Percentiles rank a stretch among this genome's conserved stretches.
Evolutionary conservation across 805 yeast genomes (phyloP).

Genomic region (Tanozyma kutaoensis): DNA sequence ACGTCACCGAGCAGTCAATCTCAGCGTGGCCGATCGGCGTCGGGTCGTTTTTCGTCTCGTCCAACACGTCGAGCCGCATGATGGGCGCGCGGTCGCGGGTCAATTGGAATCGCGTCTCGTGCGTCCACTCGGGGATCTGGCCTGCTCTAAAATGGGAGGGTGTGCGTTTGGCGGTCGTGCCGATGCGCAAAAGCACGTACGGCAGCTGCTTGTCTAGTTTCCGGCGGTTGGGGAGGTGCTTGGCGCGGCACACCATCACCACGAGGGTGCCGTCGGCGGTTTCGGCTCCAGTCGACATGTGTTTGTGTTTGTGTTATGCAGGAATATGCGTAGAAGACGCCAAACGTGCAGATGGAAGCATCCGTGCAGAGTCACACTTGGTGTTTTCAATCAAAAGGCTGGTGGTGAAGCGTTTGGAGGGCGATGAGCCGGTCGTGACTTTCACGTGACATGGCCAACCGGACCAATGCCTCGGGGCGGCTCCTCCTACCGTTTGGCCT

Average conservation of each 20-base stretch:
- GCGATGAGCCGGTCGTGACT: too few species aligned
- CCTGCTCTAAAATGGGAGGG: slow-evolving; percentile 78
- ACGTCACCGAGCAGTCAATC: slow-evolving; percentile 64
- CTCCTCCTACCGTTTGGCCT: slow-evolving; percentile 59
- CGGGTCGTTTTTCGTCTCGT: slow-evolving; percentile 71
- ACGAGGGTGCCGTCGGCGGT: slow-evolving; percentile 46
- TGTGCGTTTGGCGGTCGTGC: slow-evolving; percentile 71
- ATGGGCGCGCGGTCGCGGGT: slow-evolving; percentile 49
- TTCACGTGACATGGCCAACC: slow-evolving; percentile 53
- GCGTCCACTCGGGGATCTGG: slow-evolving; percentile 84
- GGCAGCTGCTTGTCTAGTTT: slow-evolving; percentile 91
- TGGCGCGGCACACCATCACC: slow-evolving; percentile 67
- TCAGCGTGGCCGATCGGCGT: slow-evolving; percentile 74
- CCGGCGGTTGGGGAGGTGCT: slow-evolving; percentile 75
- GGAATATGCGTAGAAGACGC: too few species aligned
- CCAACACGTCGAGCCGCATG: slow-evolving; percentile 63
- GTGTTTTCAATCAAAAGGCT: too few species aligned
- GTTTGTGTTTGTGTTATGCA: too few species aligned
- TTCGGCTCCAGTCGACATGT: too few species aligned
- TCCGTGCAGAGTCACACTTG: too few species aligned
- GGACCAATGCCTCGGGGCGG: slow-evolving; percentile 31
- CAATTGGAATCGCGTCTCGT: slow-evolving; percentile 55
- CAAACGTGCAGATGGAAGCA: too few species aligned
- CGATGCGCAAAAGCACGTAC: slow-evolving; percentile 70
- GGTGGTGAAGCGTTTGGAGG: too few species aligned